Evolutionary conservation across 805 yeast genomes (phyloP).

Genomic region (Starmerella powellii): DNA sequence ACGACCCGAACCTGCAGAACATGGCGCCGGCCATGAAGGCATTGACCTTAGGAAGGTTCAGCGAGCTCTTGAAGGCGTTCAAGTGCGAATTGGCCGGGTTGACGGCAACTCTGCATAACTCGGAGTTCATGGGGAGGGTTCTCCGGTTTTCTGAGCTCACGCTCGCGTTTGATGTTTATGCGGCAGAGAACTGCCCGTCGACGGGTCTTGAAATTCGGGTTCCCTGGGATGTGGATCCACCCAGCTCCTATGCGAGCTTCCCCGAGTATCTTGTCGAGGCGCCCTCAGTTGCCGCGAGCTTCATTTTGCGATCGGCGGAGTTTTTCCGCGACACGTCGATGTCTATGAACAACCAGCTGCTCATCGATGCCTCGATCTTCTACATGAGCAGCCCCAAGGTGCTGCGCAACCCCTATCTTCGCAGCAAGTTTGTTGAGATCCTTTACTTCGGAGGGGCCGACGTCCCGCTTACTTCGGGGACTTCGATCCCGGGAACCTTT

Average conservation of each 20-base stretch:
- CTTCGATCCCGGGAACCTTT: slow-evolving; percentile 49
- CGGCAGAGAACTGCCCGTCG: slow-evolving; percentile 5
- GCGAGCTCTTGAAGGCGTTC: not conserved
- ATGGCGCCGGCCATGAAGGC: slow-evolving; percentile 2
- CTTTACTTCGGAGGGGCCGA: slow-evolving; percentile 57
- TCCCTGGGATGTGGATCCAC: slow-evolving; percentile 36
- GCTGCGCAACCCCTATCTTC: slow-evolving; percentile 88
- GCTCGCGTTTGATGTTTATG: slow-evolving; percentile 52
- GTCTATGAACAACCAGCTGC: slow-evolving; percentile 29
- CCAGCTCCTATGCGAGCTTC: slow-evolving; percentile 62
- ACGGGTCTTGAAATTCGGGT: slow-evolving; percentile 24
- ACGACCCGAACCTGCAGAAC: slow-evolving; percentile 1
- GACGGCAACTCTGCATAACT: slow-evolving; percentile 49
- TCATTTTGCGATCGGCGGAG: slow-evolving; percentile 33
- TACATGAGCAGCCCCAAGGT: slow-evolving; percentile 52
- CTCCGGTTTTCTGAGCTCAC: slow-evolving; percentile 72
- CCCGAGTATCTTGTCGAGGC: slow-evolving; percentile 87
- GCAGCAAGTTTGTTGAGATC: slow-evolving; percentile 69
- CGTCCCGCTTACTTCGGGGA: slow-evolving; percentile 33
- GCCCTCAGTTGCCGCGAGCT: slow-evolving; percentile 50
- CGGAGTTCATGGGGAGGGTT: slow-evolving; percentile 47
- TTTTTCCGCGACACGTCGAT: slow-evolving; percentile 12
- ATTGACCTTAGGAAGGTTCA: not conserved
- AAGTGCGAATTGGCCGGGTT: slow-evolving; percentile 35
- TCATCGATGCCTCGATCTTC: slow-evolving; percentile 58